Evolutionary conservation across 768 basidiomycete species (phyloP).

Genomic region (Russula ochroleuca): DNA sequence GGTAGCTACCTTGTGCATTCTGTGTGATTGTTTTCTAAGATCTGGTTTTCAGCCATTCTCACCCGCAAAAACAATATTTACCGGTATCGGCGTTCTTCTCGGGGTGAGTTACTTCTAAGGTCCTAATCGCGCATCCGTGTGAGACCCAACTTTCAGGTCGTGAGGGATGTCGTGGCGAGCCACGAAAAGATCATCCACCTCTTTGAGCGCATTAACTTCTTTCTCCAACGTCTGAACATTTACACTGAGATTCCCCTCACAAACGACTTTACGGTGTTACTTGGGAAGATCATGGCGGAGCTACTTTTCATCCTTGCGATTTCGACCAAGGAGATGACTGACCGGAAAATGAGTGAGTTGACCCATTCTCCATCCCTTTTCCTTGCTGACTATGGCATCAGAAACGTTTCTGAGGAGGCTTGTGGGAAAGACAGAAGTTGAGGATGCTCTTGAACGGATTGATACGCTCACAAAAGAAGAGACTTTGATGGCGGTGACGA

Average conservation of each 20-base stretch:
- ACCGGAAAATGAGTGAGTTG: background rate
- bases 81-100: background rate
- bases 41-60: background rate
- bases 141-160: background rate
- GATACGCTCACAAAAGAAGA: background rate
- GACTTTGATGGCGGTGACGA: background rate
- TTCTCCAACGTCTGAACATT: background rate
- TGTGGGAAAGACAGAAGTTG: background rate
- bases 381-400: background rate
- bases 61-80: background rate
- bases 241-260: background rate
- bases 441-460: background rate
- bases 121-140: background rate
- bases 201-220: background rate
- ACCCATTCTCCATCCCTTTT: no score
- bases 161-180: background rate
- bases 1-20: background rate
- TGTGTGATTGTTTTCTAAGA: background rate
- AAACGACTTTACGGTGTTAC: background rate
- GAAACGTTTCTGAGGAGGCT: background rate
- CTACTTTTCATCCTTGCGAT: background rate
- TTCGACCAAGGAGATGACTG: background rate
- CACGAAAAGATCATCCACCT: background rate
- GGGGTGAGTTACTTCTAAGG: background rate
- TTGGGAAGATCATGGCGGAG: background rate